Conservation (phyloP, 257 asterid species). For the Solanum boliviense region DNA sequence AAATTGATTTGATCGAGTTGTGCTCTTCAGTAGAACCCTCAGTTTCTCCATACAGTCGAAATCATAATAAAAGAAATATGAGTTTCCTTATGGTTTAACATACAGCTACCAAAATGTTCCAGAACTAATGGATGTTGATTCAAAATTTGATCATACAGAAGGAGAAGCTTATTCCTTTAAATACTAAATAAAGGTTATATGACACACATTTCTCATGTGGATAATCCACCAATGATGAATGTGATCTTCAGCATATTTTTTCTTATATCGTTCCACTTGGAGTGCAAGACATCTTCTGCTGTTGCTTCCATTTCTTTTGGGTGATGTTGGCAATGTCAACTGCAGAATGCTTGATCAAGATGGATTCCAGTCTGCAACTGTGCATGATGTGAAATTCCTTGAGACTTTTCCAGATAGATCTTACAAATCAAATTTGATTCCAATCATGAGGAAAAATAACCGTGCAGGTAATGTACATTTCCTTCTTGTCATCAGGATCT, state of each 20-base stretch:
- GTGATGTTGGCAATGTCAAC: background rate
- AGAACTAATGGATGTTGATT: background rate
- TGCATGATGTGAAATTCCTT: constrained; percentile 69
- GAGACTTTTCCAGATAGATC: constrained; percentile 81
- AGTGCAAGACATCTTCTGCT: background rate
- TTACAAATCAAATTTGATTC: constrained; percentile 73
- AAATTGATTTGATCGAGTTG: background rate
- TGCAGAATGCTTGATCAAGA: constrained; percentile 86
- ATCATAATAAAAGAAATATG: background rate
- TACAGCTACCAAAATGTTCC: background rate
- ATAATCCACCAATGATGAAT: background rate
- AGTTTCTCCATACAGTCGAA: background rate
- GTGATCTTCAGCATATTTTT: background rate
- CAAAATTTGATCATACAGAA: background rate
- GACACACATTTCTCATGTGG: background rate
- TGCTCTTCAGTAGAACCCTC: background rate
- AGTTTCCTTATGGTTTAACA: background rate
- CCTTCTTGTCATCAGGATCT: background rate
- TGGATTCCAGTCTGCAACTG: constrained; percentile 84
- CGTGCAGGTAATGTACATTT: constrained; percentile 43
- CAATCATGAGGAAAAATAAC: constrained; percentile 83
- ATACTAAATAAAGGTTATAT: background rate
- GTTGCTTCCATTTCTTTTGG: background rate
- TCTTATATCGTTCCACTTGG: background rate
- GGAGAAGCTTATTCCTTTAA: background rate